These are phyloP conservation scores for Pelagophyceae sp. DNA, from an alignment of 352 stramenopile genomes.

Conservation along the genomic window DNA sequence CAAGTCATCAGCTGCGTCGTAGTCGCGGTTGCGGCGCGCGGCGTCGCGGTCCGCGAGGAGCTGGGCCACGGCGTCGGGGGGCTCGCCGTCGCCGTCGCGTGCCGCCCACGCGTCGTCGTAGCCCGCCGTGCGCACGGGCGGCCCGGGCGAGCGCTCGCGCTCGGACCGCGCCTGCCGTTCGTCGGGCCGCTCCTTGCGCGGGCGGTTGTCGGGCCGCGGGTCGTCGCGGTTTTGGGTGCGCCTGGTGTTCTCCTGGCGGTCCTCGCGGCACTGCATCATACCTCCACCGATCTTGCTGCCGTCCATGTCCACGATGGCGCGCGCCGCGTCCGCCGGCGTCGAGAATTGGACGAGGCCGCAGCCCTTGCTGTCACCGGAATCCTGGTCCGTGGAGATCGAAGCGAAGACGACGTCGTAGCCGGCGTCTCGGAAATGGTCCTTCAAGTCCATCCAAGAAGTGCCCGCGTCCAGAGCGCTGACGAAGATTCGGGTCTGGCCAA, in stretches of 20 bases:
- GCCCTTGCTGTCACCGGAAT: slow-evolving; percentile 44
- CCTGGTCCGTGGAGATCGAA: slow-evolving; percentile 43
- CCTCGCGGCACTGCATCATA: slow-evolving; percentile 45
- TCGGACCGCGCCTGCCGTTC: slow-evolving; percentile 40
- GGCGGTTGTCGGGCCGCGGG: slow-evolving; percentile 38
- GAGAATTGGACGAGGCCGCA: slow-evolving; percentile 55
- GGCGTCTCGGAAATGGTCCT: slow-evolving; percentile 52
- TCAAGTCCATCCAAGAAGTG: slow-evolving; percentile 25
- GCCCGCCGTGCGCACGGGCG: slow-evolving; percentile 42
- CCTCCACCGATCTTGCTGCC: slow-evolving; percentile 44
- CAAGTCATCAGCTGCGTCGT: slow-evolving; percentile 45
- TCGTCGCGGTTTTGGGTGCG: slow-evolving; percentile 23
- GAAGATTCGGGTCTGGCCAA: neutral
- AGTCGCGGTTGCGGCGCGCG: slow-evolving; percentile 41
- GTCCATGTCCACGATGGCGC: slow-evolving; percentile 50
- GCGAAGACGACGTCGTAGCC: slow-evolving; percentile 50
- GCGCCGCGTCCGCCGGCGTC: slow-evolving; percentile 41
- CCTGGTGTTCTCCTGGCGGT: slow-evolving; percentile 43
- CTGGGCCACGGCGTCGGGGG: slow-evolving; percentile 25
- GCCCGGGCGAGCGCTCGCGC: too few relatives aligned
- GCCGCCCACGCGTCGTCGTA: neutral
- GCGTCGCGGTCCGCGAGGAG: slow-evolving; percentile 46
- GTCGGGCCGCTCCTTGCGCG: slow-evolving; percentile 39
- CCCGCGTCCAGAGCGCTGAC: neutral
- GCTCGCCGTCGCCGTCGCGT: slow-evolving; percentile 42